Percentiles rank a stretch among this genome's conserved stretches.
phyloP scores from a whole-genome alignment of 2,329 filamentous ascomycete genomes.

The Scedosporium aurantiacum region DNA sequence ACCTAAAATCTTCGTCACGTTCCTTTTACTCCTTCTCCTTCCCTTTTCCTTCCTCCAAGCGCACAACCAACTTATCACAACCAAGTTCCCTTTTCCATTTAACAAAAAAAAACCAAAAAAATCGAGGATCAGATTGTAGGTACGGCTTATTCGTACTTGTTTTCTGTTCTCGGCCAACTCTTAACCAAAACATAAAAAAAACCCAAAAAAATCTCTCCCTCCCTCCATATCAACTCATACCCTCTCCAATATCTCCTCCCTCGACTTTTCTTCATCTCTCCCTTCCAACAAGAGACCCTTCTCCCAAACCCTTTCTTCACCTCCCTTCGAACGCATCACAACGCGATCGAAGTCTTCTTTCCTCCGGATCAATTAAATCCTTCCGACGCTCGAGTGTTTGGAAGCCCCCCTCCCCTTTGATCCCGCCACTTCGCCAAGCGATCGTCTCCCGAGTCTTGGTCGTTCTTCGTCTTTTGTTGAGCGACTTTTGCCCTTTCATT shows the following conservation, averaged over 20 bases:
- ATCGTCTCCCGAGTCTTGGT: neutral
- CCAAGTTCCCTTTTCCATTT: slow-evolving; percentile 18
- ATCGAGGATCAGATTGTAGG: slow-evolving; percentile 41
- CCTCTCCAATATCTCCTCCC: slow-evolving; percentile 1
- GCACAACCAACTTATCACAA: slow-evolving; percentile 33
- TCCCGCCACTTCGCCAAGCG: neutral
- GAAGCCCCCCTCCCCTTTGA: neutral
- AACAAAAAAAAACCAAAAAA: slow-evolving; percentile 26
- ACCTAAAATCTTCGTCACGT: slow-evolving; percentile 23
- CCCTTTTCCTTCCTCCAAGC: slow-evolving; percentile 28
- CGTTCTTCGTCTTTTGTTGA: neutral
- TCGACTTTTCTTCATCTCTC: neutral
- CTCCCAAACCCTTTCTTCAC: neutral
- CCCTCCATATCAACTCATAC: slow-evolving; percentile 15
- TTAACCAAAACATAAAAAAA: slow-evolving; percentile 38
- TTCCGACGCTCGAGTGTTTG: neutral
- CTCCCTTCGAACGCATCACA: neutral
- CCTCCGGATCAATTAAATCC: neutral
- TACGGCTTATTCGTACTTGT: slow-evolving; percentile 44
- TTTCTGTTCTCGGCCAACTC: slow-evolving; percentile 49
- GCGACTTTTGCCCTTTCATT: neutral
- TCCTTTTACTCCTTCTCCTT: slow-evolving; percentile 26
- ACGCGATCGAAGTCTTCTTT: neutral
- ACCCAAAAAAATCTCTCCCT: slow-evolving; percentile 51
- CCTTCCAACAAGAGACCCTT: neutral